phyloP scores from a whole-genome alignment of 495 filamentous ascomycete genomes.

The Lichina pygmaea region DNA sequence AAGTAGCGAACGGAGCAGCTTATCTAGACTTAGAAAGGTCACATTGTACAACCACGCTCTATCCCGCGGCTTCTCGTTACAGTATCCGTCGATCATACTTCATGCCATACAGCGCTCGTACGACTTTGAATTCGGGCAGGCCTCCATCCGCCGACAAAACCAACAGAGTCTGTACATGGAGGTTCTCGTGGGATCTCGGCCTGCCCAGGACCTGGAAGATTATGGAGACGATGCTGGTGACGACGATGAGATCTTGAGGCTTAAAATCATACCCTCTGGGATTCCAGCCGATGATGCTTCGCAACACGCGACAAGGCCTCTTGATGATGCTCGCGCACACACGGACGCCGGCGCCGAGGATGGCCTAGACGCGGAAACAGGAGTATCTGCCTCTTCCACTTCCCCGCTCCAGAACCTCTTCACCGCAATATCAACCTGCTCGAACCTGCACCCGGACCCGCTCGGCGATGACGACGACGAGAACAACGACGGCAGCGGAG shows the following conservation, averaged over 20 bases:
- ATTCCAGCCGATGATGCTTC: conserved; percentile 12
- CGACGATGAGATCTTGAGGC: conserved; percentile 20
- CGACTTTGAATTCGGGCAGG: conserved; percentile 11
- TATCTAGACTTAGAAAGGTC: conserved; percentile 27
- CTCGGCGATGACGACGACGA: conserved; percentile 22
- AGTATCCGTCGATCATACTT: conserved; percentile 67
- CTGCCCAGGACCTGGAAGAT: conserved; percentile 6
- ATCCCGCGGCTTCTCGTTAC: conserved; percentile 42
- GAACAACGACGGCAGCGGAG: conserved; percentile 21
- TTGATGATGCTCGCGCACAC: background rate
- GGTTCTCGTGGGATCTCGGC: conserved; percentile 13
- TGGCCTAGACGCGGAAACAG: background rate
- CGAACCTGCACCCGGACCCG: conserved; percentile 72
- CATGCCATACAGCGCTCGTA: conserved; percentile 55
- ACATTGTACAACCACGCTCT: conserved; percentile 36
- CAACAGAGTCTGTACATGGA: conserved; percentile 55
- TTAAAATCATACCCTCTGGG: conserved; percentile 8
- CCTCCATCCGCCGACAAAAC: conserved; percentile 12
- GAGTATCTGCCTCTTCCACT: background rate
- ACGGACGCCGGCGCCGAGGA: background rate
- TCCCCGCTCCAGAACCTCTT: conserved; percentile 31
- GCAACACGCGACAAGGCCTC: conserved; percentile 18
- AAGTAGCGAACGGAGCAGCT: background rate
- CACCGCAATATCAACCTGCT: conserved; percentile 58
- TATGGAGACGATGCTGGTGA: conserved; percentile 20